A percentile compares a stretch with the other conserved stretches of the same genome.
Conservation (phyloP, 148 eudicot genomes). For the Chenopodium suecicum region DNA sequence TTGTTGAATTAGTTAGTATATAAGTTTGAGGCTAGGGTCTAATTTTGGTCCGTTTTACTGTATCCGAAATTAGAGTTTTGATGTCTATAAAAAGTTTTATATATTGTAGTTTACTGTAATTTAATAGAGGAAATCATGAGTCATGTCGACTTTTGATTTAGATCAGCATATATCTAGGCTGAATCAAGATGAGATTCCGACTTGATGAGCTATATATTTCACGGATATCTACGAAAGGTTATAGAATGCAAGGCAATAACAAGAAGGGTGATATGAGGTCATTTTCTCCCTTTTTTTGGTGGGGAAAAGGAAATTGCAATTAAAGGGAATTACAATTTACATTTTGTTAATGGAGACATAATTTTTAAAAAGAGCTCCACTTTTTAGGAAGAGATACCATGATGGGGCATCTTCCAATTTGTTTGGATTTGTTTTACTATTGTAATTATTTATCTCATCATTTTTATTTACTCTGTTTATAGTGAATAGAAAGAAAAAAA, state of each 20-base stretch:
- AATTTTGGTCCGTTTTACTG: slow-evolving; percentile 15
- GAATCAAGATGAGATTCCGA: too few species aligned
- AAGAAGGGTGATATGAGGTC: background rate
- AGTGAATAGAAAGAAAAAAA: too few species aligned
- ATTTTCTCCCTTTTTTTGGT: background rate
- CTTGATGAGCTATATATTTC: background rate
- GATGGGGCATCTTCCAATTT: background rate
- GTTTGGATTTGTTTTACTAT: background rate
- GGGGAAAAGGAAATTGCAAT: background rate
- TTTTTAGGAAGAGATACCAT: background rate
- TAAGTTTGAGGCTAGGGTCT: slow-evolving; percentile 4
- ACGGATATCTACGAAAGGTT: background rate
- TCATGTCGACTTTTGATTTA: too few species aligned
- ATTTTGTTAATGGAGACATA: background rate
- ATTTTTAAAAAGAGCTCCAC: background rate
- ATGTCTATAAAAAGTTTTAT: background rate
- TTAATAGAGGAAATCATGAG: too few species aligned
- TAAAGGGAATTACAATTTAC: background rate
- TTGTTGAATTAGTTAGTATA: background rate
- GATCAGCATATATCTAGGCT: too few species aligned
- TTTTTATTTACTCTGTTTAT: too few species aligned
- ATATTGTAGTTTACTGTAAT: too few species aligned
- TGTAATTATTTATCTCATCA: background rate
- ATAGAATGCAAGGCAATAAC: too few species aligned
- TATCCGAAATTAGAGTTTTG: background rate